Conservation (phyloP, 768 basidiomycete genomes). For the Gloeostereum incarnatum region DNA sequence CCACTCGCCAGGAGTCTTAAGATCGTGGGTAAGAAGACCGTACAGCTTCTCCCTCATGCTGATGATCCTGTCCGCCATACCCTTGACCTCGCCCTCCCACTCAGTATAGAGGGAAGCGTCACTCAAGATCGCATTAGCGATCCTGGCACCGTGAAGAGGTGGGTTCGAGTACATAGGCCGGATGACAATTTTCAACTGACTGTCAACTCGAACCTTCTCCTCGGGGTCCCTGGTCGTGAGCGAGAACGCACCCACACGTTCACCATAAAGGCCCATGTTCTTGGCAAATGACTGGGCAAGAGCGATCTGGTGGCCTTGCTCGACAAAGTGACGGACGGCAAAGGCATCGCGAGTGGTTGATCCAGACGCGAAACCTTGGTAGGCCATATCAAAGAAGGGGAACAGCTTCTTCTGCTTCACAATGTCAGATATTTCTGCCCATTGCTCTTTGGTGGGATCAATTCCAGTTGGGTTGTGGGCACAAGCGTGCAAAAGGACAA, state of each 20-base stretch:
- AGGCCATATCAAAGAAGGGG: slow-evolving; percentile 99
- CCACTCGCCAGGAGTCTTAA: slow-evolving; percentile 93
- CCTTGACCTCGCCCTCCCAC: slow-evolving; percentile 90
- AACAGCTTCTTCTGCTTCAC: slow-evolving; percentile 85
- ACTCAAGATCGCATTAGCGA: slow-evolving; percentile 78
- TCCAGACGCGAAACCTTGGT: slow-evolving; percentile 98
- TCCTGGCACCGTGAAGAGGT: slow-evolving; percentile 80
- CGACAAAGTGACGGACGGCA: slow-evolving; percentile 90
- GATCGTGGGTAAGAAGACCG: slow-evolving; percentile 61
- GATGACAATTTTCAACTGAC: slow-evolving; percentile 91
- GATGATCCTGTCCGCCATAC: slow-evolving; percentile 94
- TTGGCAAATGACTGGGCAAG: slow-evolving; percentile 96
- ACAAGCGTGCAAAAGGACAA: slow-evolving; percentile 92
- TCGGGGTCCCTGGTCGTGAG: slow-evolving; percentile 58
- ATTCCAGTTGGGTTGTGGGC: slow-evolving; percentile 99
- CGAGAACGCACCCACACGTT: slow-evolving; percentile 97
- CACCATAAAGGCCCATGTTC: slow-evolving; percentile 99
- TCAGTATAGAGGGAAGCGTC: slow-evolving; percentile 66
- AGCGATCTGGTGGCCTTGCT: slow-evolving; percentile 83
- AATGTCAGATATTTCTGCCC: slow-evolving; percentile 83
- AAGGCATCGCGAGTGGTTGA: slow-evolving; percentile 86
- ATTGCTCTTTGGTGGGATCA: slow-evolving; percentile 90
- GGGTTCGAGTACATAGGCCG: slow-evolving; percentile 99
- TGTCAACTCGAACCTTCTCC: slow-evolving; percentile 83
- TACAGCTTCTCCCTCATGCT: slow-evolving; percentile 84